Evolutionary conservation across 306 rosid genomes (phyloP).

Genomic region (Cucurbita argyrosperma): DNA sequence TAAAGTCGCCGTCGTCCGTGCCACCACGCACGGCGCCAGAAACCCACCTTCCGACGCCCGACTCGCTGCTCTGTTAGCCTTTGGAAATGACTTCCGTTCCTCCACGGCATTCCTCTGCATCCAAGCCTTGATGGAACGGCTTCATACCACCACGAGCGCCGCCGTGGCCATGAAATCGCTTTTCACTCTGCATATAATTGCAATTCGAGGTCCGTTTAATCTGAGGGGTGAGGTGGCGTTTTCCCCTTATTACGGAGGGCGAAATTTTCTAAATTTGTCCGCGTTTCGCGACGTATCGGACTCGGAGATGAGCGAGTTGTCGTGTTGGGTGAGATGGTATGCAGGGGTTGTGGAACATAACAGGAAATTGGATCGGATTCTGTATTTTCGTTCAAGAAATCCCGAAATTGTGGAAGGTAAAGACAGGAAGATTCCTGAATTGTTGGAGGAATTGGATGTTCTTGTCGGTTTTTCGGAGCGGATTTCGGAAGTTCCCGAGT

Average conservation of each 20-base stretch:
- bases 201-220: slow-evolving; percentile 28
- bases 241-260: slow-evolving; percentile 56
- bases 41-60: slow-evolving; percentile 32
- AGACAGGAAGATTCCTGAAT: slow-evolving; percentile 13
- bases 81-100: slow-evolving; percentile 15
- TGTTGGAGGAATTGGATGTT: slow-evolving; percentile 24
- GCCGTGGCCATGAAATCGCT: slow-evolving; percentile 76
- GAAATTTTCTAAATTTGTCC: slow-evolving; percentile 51
- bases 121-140: slow-evolving; percentile 54
- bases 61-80: slow-evolving; percentile 34
- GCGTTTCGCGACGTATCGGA: slow-evolving; percentile 47
- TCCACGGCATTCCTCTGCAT: slow-evolving; percentile 34
- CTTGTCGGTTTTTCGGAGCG: slow-evolving; percentile 38
- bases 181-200: slow-evolving; percentile 41
- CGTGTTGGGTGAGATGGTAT: slow-evolving; percentile 81
- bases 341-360: slow-evolving; percentile 43
- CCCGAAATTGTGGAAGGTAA: background rate
- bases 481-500: slow-evolving; percentile 34
- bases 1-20: slow-evolving; percentile 39
- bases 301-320: slow-evolving; percentile 18
- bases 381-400: background rate
- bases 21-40: slow-evolving; percentile 54
- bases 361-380: slow-evolving; percentile 30
- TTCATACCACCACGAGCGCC: slow-evolving; percentile 43
- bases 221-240: slow-evolving; percentile 35